Base-by-base conservation (phyloP, 2,329 filamentous ascomycete genomes). In the Pseudopyrenochaeta lycopersici region DNA sequence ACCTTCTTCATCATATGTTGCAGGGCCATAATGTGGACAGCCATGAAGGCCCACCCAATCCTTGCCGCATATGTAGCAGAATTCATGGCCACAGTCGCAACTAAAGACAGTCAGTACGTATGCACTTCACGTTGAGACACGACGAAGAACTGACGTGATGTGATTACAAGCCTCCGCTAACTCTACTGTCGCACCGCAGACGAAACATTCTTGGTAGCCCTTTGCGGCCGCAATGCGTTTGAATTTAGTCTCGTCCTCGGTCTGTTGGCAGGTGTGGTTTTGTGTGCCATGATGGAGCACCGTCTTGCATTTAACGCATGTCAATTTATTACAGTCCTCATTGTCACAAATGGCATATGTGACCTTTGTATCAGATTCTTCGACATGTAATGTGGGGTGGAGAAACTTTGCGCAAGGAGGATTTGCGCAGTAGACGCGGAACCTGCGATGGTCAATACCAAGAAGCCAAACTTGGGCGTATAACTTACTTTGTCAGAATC, bases 61-160 rank as follows among this genome's bases (percentile, higher is more conserved):
- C 18, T 64, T 50, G 21, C 71, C 71, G 40, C 72, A 75, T 40
- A 74, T 36, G 40, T 74, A 75, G 61, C 72, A 75, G 56, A 74
- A 75, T 1, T 62, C 47, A 29, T 58, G 39, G 4, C 68, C 70
- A 27, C 72, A 75, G 7, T 53, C 54, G 46, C 71, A 74, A 2
- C 62, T 68, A 10, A 32, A 20, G 15, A 2, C 3, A 27, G 30
- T 63, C 20, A 63, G 54, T 21, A 36, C 18, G 17, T 15, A 31
- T 11, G 2, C 7, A 2, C 2, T 23, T 1, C 7, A 7, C 11
- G 29, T n/a, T 23, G 10, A 41, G 7, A 9, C 4, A 15, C 9
- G 23, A 23, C 5, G n/a, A 14, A 9, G 6, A 41, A 54, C 56
- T 47, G 55, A 67, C 56, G 52, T 69, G 21, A 75, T 67, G 33